phyloP scores from a whole-genome alignment of 2,329 filamentous ascomycete species.

The Cyclaneusma minus region DNA sequence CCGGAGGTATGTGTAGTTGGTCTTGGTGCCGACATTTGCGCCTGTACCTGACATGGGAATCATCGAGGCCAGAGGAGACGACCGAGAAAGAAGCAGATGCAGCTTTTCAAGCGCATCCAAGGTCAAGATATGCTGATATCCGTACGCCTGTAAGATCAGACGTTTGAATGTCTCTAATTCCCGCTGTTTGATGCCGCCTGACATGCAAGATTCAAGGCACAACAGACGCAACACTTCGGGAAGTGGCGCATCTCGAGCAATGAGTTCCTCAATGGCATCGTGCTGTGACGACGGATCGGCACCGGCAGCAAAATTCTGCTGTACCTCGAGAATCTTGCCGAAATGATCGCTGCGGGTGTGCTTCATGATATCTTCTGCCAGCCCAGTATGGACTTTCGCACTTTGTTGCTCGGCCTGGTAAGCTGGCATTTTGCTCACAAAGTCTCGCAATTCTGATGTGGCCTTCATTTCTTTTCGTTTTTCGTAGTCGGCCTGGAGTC shows the following conservation, averaged over 20 bases:
- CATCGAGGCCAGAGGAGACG: conserved; percentile 64
- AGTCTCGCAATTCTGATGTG: conserved; percentile 81
- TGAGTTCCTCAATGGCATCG: conserved; percentile 86
- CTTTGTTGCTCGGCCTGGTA: conserved; percentile 91
- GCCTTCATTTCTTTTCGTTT: conserved; percentile 74
- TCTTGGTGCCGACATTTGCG: conserved; percentile 47
- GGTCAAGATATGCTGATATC: conserved; percentile 86
- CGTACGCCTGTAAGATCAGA: conserved; percentile 80
- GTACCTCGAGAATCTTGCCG: conserved; percentile 75
- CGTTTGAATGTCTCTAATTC: conserved; percentile 84
- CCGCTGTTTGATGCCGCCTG: conserved; percentile 72
- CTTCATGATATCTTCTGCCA: conserved; percentile 92
- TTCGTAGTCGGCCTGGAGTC: conserved; percentile 78
- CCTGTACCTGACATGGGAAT: conserved; percentile 56
- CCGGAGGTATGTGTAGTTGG: conserved; percentile 79
- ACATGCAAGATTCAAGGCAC: conserved; percentile 82
- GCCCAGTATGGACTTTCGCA: conserved; percentile 77
- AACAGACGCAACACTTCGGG: conserved; percentile 70
- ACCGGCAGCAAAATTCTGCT: conserved; percentile 87
- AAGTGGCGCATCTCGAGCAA: conserved; percentile 70
- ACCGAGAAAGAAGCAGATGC: conserved; percentile 65
- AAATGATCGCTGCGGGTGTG: conserved; percentile 82
- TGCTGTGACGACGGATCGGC: conserved; percentile 80
- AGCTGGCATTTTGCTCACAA: conserved; percentile 82
- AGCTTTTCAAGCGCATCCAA: conserved; percentile 79